Evolutionary conservation across 2,329 filamentous ascomycete species (phyloP).

Genomic region (Sarocladium kiliense): DNA sequence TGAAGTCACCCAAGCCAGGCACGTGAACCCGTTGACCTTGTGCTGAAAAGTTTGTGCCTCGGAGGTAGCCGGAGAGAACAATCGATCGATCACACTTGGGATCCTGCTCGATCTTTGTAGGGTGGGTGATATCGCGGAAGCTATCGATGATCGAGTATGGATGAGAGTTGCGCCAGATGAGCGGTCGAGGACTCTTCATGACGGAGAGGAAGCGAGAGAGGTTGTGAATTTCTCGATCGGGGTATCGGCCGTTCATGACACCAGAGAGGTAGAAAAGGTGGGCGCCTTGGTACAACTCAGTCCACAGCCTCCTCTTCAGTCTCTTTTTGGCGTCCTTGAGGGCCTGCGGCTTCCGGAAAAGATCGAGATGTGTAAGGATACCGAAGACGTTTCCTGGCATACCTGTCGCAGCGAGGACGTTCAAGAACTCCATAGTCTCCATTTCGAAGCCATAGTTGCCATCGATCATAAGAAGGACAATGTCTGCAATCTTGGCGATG

Average conservation of each 20-base stretch:
- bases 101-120: conserved; percentile 83
- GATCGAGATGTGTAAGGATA: conserved; percentile 89
- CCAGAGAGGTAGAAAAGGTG: conserved; percentile 96
- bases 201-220: conserved; percentile 91
- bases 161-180: conserved; percentile 95
- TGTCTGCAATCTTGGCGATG: conserved; percentile 93
- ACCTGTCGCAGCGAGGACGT: conserved; percentile 84
- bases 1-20: conserved; percentile 85
- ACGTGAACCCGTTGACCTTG: conserved; percentile 85
- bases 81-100: conserved; percentile 86
- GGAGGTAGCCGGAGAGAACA: conserved; percentile 86
- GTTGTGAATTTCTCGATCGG: conserved; percentile 94
- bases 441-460: conserved; percentile 99
- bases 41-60: conserved; percentile 89
- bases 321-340: conserved; percentile 93
- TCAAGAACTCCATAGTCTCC: conserved; percentile 99
- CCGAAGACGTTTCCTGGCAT: conserved; percentile 99
- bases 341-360: conserved; percentile 90
- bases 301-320: conserved; percentile 94
- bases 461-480: conserved; percentile 96
- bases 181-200: conserved; percentile 97
- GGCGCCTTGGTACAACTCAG: conserved; percentile 91
- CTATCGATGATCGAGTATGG: conserved; percentile 91
- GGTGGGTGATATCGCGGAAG: conserved; percentile 91
- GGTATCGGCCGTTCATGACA: conserved; percentile 94